Evolutionary conservation across 345 rosid genomes (phyloP).

Genomic region (Excoecaria cochinchinensis): DNA sequence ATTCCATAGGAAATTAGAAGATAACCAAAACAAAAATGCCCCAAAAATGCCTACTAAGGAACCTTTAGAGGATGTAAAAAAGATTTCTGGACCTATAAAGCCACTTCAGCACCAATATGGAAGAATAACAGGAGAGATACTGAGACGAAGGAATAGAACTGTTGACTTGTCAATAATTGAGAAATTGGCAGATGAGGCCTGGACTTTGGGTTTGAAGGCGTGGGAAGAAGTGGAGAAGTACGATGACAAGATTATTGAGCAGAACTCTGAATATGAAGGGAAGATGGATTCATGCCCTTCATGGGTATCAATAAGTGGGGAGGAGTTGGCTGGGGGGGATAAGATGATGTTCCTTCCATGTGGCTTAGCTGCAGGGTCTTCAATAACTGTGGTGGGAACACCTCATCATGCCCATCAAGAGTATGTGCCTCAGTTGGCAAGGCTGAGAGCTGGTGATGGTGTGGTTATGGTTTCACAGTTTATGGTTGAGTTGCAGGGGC

Average conservation of each 20-base stretch:
- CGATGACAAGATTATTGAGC: conserved; percentile 42
- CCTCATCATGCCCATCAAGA: conserved; percentile 84
- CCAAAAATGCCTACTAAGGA: conserved; percentile 58
- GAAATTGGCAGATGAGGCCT: conserved; percentile 92
- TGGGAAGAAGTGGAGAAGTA: conserved; percentile 76
- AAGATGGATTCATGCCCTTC: conserved; percentile 70
- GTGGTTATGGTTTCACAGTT: conserved; percentile 85
- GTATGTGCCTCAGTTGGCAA: conserved; percentile 72
- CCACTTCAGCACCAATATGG: conserved; percentile 65
- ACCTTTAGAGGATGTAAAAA: conserved; percentile 41
- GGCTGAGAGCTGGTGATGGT: conserved; percentile 46
- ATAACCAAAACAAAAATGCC: conserved; percentile 46
- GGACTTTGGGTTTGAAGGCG: conserved; percentile 86
- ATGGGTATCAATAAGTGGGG: conserved; percentile 71
- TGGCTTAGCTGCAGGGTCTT: conserved; percentile 93
- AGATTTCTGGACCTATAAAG: conserved; percentile 38
- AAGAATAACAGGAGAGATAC: conserved; percentile 68
- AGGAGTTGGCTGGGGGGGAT: conserved; percentile 62
- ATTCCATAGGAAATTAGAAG: conserved; percentile 66
- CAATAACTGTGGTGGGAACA: conserved; percentile 88
- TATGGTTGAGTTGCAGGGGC: conserved; percentile 91
- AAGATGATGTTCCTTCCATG: conserved; percentile 86
- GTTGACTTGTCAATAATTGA: conserved; percentile 57
- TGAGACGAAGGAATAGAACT: conserved; percentile 70
- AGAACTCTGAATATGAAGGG: conserved; percentile 41